Evolutionary conservation across 306 rosid genomes (phyloP), one percentile per base, ranked within the genome.

Genomic region (Argentina anserina): DNA sequence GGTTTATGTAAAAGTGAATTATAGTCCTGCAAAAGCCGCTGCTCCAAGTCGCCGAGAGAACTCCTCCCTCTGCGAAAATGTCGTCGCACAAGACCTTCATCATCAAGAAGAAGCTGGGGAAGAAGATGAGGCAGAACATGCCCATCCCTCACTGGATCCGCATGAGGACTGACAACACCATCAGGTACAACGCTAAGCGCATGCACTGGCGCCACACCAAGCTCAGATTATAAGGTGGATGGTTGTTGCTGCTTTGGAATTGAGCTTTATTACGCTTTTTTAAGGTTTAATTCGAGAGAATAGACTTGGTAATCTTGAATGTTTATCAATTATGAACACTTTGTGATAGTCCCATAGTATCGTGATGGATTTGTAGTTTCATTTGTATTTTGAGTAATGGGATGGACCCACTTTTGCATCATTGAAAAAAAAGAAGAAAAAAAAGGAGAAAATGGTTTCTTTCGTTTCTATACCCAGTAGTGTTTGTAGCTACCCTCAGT

Each of bases 141-240:
- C 96, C 96, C 6, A 90, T 90, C 49, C 96, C 93, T 55, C 90
- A 86, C 83, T 90, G 96, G 96, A 90, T 90, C 78, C 90, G 93
- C 10, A 79, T 88, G 81, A 83, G 96, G 81, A 90, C 96, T 9
- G 96, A 90, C 78, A 90, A 90, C 78, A 90, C 96, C 72, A 88
- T 90, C 78, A 90, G 97, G 84, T 88, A 90, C 67, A 90, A 90
- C 42, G 97, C 94, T 1, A 90, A 90, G 85, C 92, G 97, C 65
- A 86, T 94, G 87, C 97, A 90, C 85, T 90, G 97, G 97, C 97
- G 97, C 74, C 93, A 94, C 69, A 90, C 97, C 80, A 90, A 90
- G 76, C 97, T 90, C 40, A 90, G 97, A 15, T 88, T 91, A 25
- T 91, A 42, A 84, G 90, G 70, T 82, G 86, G 76, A 75, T 49